These are phyloP conservation scores for Potentilla sterilis DNA, from an alignment of 306 rosid species.

Conservation along the genomic window DNA sequence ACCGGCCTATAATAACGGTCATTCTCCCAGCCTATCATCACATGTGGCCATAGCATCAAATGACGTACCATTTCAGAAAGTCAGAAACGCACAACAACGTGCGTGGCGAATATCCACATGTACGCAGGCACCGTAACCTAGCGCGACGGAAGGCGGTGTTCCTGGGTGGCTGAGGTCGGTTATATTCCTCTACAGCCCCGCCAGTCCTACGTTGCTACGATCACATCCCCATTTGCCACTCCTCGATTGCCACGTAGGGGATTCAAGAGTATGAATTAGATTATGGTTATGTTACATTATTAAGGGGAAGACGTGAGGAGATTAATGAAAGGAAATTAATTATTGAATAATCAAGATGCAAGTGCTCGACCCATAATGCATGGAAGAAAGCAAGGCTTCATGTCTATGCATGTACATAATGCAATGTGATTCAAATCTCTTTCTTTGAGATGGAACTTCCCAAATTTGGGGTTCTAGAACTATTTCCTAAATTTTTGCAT, in stretches of 20 bases:
- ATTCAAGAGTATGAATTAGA: background rate
- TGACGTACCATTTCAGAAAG: background rate
- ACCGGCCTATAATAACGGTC: background rate
- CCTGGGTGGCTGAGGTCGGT: background rate
- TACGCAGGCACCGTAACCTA: background rate
- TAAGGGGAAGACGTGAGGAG: background rate
- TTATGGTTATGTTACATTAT: background rate
- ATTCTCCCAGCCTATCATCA: background rate
- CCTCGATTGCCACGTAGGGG: background rate
- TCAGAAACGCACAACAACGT: constrained; percentile 9
- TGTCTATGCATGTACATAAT: background rate
- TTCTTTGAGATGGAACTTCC: background rate
- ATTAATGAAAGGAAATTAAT: background rate
- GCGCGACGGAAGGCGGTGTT: constrained; percentile 20
- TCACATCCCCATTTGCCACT: background rate
- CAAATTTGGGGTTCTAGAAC: background rate
- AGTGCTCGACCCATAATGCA: background rate
- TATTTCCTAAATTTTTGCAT: background rate
- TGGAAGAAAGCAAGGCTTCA: background rate
- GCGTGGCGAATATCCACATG: constrained; percentile 12
- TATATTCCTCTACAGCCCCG: background rate
- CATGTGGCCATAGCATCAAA: background rate
- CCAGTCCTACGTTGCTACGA: background rate
- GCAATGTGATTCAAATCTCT: background rate
- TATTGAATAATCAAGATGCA: background rate